A percentile compares a stretch with the other conserved stretches of the same genome.
These are phyloP conservation scores for Triangularia verruculosa DNA, from an alignment of 2,329 filamentous ascomycete species.

Conservation along the genomic window DNA sequence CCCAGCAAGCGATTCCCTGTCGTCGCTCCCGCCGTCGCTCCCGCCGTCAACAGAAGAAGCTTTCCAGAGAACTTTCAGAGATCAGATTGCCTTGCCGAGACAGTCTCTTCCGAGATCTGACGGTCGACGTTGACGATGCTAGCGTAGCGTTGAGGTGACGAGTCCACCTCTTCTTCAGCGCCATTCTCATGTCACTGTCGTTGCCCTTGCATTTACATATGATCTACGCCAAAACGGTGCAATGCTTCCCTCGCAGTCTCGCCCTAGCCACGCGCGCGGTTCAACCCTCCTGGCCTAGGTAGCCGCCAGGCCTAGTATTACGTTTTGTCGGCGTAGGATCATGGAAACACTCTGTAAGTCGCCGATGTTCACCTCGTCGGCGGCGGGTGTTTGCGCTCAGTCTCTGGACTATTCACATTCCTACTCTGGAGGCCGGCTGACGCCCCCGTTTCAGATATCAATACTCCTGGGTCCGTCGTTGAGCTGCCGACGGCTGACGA, in stretches of 20 bases:
- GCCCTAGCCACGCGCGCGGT: not conserved
- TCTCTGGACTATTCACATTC: not conserved
- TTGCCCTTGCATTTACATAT: not conserved
- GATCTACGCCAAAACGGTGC: not conserved
- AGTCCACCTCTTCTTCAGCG: not conserved
- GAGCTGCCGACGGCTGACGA: not conserved
- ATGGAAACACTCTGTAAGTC: not conserved
- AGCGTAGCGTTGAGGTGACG: not conserved
- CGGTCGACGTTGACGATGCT: not conserved
- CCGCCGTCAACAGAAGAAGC: not conserved
- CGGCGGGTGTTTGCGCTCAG: not conserved
- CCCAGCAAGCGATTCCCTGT: conserved; percentile 7
- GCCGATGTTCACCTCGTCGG: not conserved
- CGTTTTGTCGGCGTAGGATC: not conserved
- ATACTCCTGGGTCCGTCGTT: not conserved
- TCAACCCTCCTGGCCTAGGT: not conserved
- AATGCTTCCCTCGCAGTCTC: not conserved
- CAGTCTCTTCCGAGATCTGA: not conserved
- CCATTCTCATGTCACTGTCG: not conserved
- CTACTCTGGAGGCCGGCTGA: not conserved
- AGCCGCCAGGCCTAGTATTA: not conserved
- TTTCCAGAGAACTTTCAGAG: not conserved
- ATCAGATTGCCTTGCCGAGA: not conserved
- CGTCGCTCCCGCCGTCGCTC: not conserved
- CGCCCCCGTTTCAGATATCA: not conserved